phyloP scores from a whole-genome alignment of 352 stramenopile genomes.

The Globisporangium uncinulatum region DNA sequence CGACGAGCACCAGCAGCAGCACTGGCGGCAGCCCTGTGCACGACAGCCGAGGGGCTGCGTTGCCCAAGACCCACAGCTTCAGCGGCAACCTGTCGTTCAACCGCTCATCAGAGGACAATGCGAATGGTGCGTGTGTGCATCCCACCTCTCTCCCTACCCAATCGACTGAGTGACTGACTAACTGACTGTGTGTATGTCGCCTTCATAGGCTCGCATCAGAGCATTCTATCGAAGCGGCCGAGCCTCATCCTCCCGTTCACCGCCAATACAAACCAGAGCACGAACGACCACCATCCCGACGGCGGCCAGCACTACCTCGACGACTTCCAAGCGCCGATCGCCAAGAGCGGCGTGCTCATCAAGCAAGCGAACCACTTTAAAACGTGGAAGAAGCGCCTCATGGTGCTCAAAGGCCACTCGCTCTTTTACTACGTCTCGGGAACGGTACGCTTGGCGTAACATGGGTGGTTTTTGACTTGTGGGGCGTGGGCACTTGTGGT shows the following conservation, averaged over 20 bases:
- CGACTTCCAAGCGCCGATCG: constrained; percentile 78
- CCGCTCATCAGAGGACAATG: constrained; percentile 25
- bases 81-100: constrained; percentile 65
- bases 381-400: constrained; percentile 86
- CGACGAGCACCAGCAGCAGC: constrained; percentile 28
- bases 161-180: neutral
- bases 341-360: constrained; percentile 80
- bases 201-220: constrained; percentile 20
- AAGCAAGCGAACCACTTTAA: constrained; percentile 88
- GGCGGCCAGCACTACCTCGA: constrained; percentile 43
- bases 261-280: constrained; percentile 8
- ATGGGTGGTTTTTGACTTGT: neutral
- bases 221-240: constrained; percentile 63
- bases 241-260: constrained; percentile 75
- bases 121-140: constrained; percentile 13
- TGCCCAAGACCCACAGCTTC: constrained; percentile 66
- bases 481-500: too few species aligned
- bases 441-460: constrained; percentile 41
- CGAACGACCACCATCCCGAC: constrained; percentile 11
- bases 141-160: neutral
- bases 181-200: neutral
- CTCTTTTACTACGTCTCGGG: constrained; percentile 87
- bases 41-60: constrained; percentile 18
- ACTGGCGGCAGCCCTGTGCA: constrained; percentile 19
- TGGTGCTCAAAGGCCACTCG: constrained; percentile 84